These are phyloP conservation scores for Aegle marmelos DNA, from an alignment of 345 rosid species.

Conservation along the genomic window DNA sequence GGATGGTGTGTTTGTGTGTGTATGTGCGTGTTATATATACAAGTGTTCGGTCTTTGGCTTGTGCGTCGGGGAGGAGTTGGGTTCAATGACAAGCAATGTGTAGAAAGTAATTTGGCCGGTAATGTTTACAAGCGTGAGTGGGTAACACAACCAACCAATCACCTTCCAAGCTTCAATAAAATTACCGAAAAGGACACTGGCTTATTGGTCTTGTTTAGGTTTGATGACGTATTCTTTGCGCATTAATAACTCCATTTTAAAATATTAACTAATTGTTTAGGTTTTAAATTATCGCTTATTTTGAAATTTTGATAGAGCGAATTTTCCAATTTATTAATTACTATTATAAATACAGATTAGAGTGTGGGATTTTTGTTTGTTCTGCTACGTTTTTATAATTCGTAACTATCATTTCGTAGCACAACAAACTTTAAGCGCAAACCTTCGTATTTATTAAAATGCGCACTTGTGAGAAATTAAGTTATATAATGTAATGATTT, in stretches of 20 bases:
- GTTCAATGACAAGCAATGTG: conserved; percentile 13
- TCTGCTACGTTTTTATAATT: too few species aligned
- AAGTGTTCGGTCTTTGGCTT: not conserved
- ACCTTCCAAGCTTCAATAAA: not conserved
- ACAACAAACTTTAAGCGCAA: too few species aligned
- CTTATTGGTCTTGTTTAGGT: not conserved
- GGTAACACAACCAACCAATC: not conserved
- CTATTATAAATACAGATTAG: too few species aligned
- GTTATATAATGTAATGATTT: too few species aligned
- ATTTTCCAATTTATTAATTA: too few species aligned
- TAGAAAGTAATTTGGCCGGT: conserved; percentile 13
- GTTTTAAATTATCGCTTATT: too few species aligned
- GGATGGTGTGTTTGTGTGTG: too few species aligned
- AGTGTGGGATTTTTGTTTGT: too few species aligned
- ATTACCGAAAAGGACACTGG: not conserved
- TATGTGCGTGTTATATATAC: too few species aligned
- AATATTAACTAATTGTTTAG: not conserved
- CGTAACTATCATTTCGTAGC: too few species aligned
- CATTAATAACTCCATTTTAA: not conserved
- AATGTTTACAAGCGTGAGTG: not conserved
- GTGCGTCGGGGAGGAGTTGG: conserved; percentile 22
- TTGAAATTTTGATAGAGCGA: not conserved
- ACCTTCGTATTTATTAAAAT: too few species aligned
- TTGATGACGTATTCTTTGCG: not conserved
- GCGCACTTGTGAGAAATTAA: too few species aligned